These are phyloP conservation scores for Penicillium desertorum DNA, from an alignment of 495 filamentous ascomycete genomes.

Conservation along the genomic window DNA sequence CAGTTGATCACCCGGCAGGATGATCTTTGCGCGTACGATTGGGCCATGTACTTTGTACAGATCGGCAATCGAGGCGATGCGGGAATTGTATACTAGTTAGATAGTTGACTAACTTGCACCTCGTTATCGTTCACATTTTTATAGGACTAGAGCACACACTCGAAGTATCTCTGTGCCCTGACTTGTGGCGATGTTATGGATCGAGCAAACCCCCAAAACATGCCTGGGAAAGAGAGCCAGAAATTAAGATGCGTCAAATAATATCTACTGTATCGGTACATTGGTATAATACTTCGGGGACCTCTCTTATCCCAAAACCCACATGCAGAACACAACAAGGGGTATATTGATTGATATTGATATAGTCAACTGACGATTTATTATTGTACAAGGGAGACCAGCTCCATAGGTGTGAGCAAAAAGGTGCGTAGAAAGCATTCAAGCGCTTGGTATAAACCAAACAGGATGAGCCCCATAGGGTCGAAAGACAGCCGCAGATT, in stretches of 20 bases:
- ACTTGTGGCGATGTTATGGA: not conserved
- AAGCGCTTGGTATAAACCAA: not conserved
- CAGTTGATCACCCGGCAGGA: constrained; percentile 22
- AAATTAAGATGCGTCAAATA: not conserved
- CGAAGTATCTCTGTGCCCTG: not conserved
- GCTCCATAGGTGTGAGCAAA: constrained; percentile 4
- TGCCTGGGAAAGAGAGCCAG: not conserved
- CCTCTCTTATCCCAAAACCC: not conserved
- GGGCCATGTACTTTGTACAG: constrained; percentile 20
- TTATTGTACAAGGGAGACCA: constrained; percentile 18
- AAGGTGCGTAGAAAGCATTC: not conserved
- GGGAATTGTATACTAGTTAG: not conserved
- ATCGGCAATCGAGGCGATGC: not conserved
- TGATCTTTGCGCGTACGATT: constrained; percentile 10
- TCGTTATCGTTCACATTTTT: not conserved
- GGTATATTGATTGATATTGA: constrained; percentile 17
- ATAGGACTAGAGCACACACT: not conserved
- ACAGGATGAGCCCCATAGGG: not conserved
- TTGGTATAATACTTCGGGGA: not conserved
- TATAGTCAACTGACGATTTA: constrained; percentile 8
- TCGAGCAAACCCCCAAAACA: not conserved
- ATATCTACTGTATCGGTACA: not conserved
- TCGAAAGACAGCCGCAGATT: not conserved
- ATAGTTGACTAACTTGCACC: not conserved
- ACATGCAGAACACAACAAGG: constrained; percentile 9